phyloP scores from a whole-genome alignment of 306 rosid genomes.

The Vigna trinervia region DNA sequence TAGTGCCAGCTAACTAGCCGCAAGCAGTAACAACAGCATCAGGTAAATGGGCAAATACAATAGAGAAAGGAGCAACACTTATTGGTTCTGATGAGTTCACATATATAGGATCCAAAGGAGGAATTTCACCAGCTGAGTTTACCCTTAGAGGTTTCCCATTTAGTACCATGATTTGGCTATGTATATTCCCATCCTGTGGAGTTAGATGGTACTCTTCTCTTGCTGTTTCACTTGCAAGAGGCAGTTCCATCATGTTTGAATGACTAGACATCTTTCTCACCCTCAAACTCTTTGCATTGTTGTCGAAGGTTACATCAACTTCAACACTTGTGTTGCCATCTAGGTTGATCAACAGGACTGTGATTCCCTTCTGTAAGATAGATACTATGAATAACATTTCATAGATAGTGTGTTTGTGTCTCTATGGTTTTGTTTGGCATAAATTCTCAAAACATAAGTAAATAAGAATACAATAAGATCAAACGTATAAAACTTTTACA shows the following conservation, averaged over 20 bases:
- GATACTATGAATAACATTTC: constrained; percentile 31
- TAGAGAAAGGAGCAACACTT: constrained; percentile 70
- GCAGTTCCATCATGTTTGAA: constrained; percentile 33
- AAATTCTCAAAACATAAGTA: background rate
- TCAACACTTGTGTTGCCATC: constrained; percentile 53
- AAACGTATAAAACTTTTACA: background rate
- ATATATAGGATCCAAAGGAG: constrained; percentile 64
- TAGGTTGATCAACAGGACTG: constrained; percentile 77
- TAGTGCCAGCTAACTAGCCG: constrained; percentile 40
- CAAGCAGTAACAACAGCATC: constrained; percentile 68
- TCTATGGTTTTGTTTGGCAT: constrained; percentile 36
- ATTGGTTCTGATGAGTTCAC: constrained; percentile 67
- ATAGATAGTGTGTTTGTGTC: background rate
- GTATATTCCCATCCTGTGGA: constrained; percentile 66
- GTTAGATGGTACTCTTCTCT: constrained; percentile 93
- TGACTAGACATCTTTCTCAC: constrained; percentile 44
- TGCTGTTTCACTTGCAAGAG: constrained; percentile 30
- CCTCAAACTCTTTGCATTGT: constrained; percentile 28
- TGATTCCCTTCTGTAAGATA: constrained; percentile 77
- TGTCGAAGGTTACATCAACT: constrained; percentile 47
- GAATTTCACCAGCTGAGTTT: constrained; percentile 70
- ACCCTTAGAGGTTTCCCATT: constrained; percentile 70
- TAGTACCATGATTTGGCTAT: constrained; percentile 78
- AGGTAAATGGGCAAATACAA: constrained; percentile 84
- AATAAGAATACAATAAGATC: constrained; percentile 25